A percentile compares a stretch with the other conserved stretches of the same genome.
These are phyloP conservation scores for Scedosporium apiospermum DNA, from an alignment of 2,329 filamentous ascomycete genomes.

Conservation along the genomic window DNA sequence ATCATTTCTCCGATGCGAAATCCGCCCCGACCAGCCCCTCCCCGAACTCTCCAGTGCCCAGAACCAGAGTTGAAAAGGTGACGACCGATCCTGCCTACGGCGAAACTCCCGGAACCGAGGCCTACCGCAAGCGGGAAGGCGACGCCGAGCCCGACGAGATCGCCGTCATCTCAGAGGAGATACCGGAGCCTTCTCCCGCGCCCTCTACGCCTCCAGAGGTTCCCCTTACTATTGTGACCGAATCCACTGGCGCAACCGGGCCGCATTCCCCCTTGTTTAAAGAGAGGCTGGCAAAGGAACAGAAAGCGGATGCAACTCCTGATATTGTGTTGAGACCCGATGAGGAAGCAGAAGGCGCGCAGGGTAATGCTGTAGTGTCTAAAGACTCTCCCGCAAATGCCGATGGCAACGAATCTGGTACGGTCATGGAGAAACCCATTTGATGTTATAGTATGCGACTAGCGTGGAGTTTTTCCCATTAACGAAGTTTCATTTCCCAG, in stretches of 20 bases:
- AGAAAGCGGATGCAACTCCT: conserved; percentile 37
- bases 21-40: conserved; percentile 37
- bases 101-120: conserved; percentile 52
- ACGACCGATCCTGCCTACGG: conserved; percentile 44
- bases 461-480: not conserved
- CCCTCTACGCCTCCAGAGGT: conserved; percentile 17
- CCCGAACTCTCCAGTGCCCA: conserved; percentile 43
- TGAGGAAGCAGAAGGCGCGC: conserved; percentile 17
- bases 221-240: conserved; percentile 44
- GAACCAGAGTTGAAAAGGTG: conserved; percentile 48
- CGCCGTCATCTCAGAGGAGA: conserved; percentile 27
- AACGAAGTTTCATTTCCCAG: conserved; percentile 5
- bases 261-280: conserved; percentile 17
- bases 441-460: not conserved
- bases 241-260: conserved; percentile 34
- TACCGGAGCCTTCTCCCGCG: not conserved
- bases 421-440: not conserved
- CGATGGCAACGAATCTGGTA: not conserved
- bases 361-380: not conserved
- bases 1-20: conserved; percentile 60
- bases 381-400: not conserved
- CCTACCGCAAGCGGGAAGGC: conserved; percentile 43
- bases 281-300: not conserved
- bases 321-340: conserved; percentile 40
- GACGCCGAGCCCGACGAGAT: conserved; percentile 55